Conservation (phyloP, 208 protist genomes). For the Leishmania tarentolae region DNA sequence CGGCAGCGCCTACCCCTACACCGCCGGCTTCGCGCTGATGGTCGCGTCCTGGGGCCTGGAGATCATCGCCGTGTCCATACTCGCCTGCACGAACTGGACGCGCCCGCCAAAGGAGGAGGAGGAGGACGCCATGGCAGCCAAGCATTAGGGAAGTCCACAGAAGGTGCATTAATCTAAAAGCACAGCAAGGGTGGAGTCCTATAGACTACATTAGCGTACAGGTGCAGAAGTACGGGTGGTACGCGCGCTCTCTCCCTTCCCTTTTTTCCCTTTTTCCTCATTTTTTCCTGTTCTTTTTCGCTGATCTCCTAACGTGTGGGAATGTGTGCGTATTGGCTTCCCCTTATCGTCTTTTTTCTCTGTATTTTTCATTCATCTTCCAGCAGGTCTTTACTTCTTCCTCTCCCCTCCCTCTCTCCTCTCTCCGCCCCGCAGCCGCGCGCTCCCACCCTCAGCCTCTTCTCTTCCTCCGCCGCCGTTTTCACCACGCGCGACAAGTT, state of each 20-base stretch:
- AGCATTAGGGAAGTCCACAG: slow-evolving; percentile 17
- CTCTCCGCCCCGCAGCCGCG: too few species aligned
- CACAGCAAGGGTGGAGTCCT: background rate
- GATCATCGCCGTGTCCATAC: slow-evolving; percentile 30
- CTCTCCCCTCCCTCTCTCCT: too few species aligned
- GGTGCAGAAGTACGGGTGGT: background rate
- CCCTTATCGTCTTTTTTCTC: background rate
- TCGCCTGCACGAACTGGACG: slow-evolving; percentile 27
- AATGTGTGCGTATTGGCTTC: background rate
- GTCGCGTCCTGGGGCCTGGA: slow-evolving; percentile 43
- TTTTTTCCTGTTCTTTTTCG: background rate
- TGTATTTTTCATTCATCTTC: background rate
- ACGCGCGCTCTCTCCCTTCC: background rate
- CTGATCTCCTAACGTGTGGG: background rate
- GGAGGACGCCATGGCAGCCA: slow-evolving; percentile 13
- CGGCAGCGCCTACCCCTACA: slow-evolving; percentile 30
- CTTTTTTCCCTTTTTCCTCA: background rate
- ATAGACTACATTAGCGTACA: background rate
- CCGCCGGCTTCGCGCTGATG: slow-evolving; percentile 51
- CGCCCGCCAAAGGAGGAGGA: slow-evolving; percentile 29
- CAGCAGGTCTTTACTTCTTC: background rate
- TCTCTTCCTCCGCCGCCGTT: background rate
- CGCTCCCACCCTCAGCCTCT: background rate
- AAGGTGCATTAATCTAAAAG: background rate
- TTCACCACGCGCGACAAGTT: background rate